These are phyloP conservation scores for Epichloe coenophiala DNA, from an alignment of 2,329 filamentous ascomycete species.

Conservation along the genomic window DNA sequence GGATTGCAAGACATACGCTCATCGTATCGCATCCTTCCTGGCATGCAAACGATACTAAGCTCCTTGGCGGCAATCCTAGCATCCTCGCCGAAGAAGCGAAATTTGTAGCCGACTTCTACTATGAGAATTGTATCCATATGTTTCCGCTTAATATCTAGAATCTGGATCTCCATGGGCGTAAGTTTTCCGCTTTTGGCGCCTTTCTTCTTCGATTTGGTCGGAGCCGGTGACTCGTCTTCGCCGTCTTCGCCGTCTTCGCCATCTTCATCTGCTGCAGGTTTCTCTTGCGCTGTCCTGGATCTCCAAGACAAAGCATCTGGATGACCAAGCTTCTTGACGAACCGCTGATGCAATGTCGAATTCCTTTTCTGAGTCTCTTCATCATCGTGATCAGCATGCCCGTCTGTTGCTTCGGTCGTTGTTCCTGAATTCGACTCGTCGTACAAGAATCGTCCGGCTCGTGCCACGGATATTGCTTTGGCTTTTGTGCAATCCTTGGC, in stretches of 20 bases:
- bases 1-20: constrained; percentile 44
- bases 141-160: constrained; percentile 85
- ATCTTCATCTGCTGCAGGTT: constrained; percentile 39
- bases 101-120: constrained; percentile 96
- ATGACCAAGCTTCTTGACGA: constrained; percentile 80
- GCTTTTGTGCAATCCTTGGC: not conserved
- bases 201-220: constrained; percentile 49
- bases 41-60: constrained; percentile 90
- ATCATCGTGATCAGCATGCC: constrained; percentile 35
- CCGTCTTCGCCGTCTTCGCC: constrained; percentile 41
- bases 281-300: constrained; percentile 42
- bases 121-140: constrained; percentile 83
- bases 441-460: constrained; percentile 41
- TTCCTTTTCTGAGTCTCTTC: constrained; percentile 43
- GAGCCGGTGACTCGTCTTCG: constrained; percentile 32
- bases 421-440: constrained; percentile 28
- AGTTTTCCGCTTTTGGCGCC: constrained; percentile 60
- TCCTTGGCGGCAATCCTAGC: constrained; percentile 80
- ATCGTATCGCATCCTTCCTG: constrained; percentile 87
- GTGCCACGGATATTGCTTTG: constrained; percentile 13
- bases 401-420: constrained; percentile 22
- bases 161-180: constrained; percentile 87
- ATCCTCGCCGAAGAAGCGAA: constrained; percentile 93
- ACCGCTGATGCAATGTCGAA: constrained; percentile 64
- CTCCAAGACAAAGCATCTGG: constrained; percentile 67